Percentiles rank a stretch among this genome's conserved stretches.
phyloP scores from a whole-genome alignment of 371 early-diverging fungal species.

The Saksenaea vasiformis region DNA sequence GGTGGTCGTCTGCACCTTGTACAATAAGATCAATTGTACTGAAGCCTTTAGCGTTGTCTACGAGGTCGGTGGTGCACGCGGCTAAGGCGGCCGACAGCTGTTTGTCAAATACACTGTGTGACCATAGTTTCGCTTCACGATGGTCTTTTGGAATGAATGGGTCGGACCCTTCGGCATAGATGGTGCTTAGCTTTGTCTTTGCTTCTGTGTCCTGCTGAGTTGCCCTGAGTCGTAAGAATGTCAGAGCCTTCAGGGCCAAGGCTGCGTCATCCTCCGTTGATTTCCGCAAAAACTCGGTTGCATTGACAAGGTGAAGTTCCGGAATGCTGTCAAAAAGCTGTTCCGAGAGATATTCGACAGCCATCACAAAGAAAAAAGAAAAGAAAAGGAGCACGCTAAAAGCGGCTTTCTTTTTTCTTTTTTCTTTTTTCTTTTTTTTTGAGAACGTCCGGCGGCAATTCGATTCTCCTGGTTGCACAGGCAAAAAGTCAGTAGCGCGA shows the following conservation, averaged over 20 bases:
- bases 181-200: slow-evolving; percentile 42
- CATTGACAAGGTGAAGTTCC: slow-evolving; percentile 13
- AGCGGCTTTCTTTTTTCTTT: neutral
- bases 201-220: slow-evolving; percentile 38
- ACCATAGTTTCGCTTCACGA: slow-evolving; percentile 39
- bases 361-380: slow-evolving; percentile 6
- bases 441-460: neutral
- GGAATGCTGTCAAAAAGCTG: slow-evolving; percentile 10
- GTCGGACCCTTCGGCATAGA: slow-evolving; percentile 20
- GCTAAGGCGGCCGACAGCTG: slow-evolving; percentile 31
- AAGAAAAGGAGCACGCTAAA: neutral
- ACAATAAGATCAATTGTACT: slow-evolving; percentile 15
- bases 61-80: slow-evolving; percentile 18
- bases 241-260: slow-evolving; percentile 27
- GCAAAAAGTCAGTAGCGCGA: neutral
- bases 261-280: slow-evolving; percentile 11
- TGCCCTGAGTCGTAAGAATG: slow-evolving; percentile 33
- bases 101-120: slow-evolving; percentile 47
- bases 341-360: neutral
- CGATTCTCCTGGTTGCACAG: neutral
- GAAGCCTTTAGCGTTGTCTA: slow-evolving; percentile 3
- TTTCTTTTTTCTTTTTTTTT: too few relatives aligned
- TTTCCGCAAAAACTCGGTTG: slow-evolving; percentile 27
- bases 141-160: slow-evolving; percentile 11
- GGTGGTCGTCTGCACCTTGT: slow-evolving; percentile 1